A percentile compares a stretch with the other conserved stretches of the same genome.
Conservation (phyloP, 2,329 filamentous ascomycete genomes). For the Ophiostoma fasciatum region DNA sequence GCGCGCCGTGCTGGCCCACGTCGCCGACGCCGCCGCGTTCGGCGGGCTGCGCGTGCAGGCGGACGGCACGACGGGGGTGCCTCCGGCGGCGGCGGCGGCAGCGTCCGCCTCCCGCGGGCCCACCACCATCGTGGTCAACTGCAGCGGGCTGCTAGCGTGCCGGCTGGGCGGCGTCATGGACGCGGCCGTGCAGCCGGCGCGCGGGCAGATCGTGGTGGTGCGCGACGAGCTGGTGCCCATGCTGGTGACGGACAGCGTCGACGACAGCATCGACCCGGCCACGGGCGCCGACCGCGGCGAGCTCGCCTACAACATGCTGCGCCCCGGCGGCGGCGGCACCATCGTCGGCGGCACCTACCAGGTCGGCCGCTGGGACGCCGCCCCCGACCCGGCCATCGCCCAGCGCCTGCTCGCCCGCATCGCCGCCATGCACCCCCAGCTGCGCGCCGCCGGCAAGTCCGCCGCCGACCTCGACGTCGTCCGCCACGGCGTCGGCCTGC, state of each 20-base stretch:
- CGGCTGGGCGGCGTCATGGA: constrained; percentile 75
- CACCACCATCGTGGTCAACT: constrained; percentile 72
- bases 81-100: constrained; percentile 39
- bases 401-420: constrained; percentile 71
- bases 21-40: constrained; percentile 52
- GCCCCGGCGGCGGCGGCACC: constrained; percentile 67
- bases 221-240: constrained; percentile 63
- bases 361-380: constrained; percentile 62
- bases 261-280: constrained; percentile 62
- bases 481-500: constrained; percentile 66
- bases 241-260: constrained; percentile 54
- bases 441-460: constrained; percentile 44
- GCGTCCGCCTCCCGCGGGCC: too few species aligned
- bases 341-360: constrained; percentile 78
- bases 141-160: constrained; percentile 62
- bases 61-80: constrained; percentile 8
- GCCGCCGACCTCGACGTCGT: constrained; percentile 61
- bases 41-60: constrained; percentile 21
- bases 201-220: constrained; percentile 75
- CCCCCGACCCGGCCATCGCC: constrained; percentile 67
- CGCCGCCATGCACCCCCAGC: constrained; percentile 46
- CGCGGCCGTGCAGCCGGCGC: constrained; percentile 52
- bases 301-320: constrained; percentile 66
- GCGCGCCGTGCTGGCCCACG: constrained; percentile 50
- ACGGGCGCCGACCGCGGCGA: constrained; percentile 42